Percentiles rank a stretch among this genome's conserved stretches.
These are phyloP conservation scores for Sporopachydermia quercuum DNA, from an alignment of 805 yeast genomes.

Conservation along the genomic window DNA sequence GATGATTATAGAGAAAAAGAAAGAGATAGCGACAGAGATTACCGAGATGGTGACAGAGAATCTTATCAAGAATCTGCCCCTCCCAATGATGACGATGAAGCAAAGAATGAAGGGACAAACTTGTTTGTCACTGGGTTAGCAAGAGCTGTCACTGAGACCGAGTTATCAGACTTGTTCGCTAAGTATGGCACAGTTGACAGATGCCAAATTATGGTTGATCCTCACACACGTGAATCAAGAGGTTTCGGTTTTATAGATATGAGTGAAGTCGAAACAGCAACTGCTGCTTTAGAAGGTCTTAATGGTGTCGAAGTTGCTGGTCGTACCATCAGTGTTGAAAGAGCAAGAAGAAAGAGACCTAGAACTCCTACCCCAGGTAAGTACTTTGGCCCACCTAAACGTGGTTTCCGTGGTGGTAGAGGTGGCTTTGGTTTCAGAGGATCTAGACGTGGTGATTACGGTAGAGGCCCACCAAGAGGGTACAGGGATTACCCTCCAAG, in stretches of 20 bases:
- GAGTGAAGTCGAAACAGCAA: slow-evolving; percentile 26
- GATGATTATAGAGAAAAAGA: slow-evolving; percentile 3
- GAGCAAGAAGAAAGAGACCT: slow-evolving; percentile 25
- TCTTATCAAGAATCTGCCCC: not conserved
- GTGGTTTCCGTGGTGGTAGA: slow-evolving; percentile 10
- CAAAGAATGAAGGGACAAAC: slow-evolving; percentile 19
- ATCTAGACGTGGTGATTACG: slow-evolving; percentile 4
- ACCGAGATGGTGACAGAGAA: slow-evolving; percentile 5
- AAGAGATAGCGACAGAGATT: slow-evolving; percentile 3
- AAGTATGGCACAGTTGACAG: slow-evolving; percentile 16
- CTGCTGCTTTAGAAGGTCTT: slow-evolving; percentile 29
- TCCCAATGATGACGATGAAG: slow-evolving; percentile 12
- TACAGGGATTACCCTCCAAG: not conserved
- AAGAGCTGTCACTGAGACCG: slow-evolving; percentile 14
- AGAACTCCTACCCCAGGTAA: slow-evolving; percentile 23
- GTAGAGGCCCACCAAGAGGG: slow-evolving; percentile 7
- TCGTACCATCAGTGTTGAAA: slow-evolving; percentile 28
- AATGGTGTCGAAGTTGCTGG: slow-evolving; percentile 27
- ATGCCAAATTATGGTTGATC: slow-evolving; percentile 29
- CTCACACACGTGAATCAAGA: slow-evolving; percentile 26
- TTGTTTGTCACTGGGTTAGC: slow-evolving; percentile 20
- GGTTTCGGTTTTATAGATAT: slow-evolving; percentile 40
- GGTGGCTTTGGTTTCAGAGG: slow-evolving; percentile 2
- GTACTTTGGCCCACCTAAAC: slow-evolving; percentile 20
- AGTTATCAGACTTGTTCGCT: slow-evolving; percentile 15